Evolutionary conservation across 2,329 filamentous ascomycete species (phyloP).

Genomic region (Diaporthe helianthi): DNA sequence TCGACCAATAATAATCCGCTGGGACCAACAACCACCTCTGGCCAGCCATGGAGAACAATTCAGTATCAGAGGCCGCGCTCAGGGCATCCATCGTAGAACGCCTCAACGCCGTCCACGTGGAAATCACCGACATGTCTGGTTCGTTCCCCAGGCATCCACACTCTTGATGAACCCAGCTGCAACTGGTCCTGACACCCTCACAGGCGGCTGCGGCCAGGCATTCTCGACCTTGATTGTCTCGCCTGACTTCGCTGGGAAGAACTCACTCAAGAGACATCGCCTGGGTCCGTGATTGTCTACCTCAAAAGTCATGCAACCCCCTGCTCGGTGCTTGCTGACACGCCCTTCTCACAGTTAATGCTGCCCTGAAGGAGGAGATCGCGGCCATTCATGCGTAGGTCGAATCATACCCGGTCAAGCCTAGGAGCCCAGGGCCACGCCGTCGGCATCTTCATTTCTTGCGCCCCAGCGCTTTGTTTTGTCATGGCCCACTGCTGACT

Average conservation of each 20-base stretch:
- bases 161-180: not conserved
- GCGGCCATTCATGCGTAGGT: slow-evolving; percentile 78
- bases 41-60: slow-evolving; percentile 57
- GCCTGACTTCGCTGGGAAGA: slow-evolving; percentile 73
- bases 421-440: not conserved
- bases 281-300: not conserved
- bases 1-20: too few species aligned
- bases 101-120: slow-evolving; percentile 78
- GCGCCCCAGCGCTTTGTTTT: not conserved
- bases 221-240: slow-evolving; percentile 69
- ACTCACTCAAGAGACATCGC: slow-evolving; percentile 82
- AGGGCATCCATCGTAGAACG: slow-evolving; percentile 72
- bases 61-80: slow-evolving; percentile 77
- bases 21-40: not conserved
- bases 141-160: slow-evolving; percentile 40
- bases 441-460: not conserved
- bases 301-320: not conserved
- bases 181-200: not conserved
- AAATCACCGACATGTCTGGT: slow-evolving; percentile 94
- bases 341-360: slow-evolving; percentile 72
- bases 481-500: not conserved
- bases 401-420: not conserved
- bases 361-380: slow-evolving; percentile 84
- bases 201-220: slow-evolving; percentile 68
- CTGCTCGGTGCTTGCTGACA: not conserved